These are phyloP conservation scores for Boeremia lycopersici DNA, from an alignment of 2,329 filamentous ascomycete genomes.

Conservation along the genomic window DNA sequence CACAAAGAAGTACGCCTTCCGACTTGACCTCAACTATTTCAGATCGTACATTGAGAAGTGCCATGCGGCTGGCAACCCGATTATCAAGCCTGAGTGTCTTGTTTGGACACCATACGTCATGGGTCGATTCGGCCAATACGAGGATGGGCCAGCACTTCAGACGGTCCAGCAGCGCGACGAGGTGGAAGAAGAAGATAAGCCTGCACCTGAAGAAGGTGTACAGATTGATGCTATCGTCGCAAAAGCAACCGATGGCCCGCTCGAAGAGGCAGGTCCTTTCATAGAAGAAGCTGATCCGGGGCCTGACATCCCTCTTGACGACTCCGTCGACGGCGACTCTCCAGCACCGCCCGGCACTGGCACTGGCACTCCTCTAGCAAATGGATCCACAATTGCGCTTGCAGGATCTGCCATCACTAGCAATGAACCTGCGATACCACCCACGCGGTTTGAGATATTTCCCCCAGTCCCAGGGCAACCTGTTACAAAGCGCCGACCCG, in stretches of 20 bases:
- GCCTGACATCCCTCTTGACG: conserved; percentile 33
- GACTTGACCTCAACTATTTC: conserved; percentile 85
- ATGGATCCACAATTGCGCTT: conserved; percentile 37
- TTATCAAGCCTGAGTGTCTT: conserved; percentile 77
- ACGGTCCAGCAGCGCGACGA: conserved; percentile 88
- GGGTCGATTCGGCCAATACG: conserved; percentile 84
- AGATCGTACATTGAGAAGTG: conserved; percentile 86
- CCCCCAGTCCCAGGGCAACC: conserved; percentile 66
- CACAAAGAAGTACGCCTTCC: conserved; percentile 86
- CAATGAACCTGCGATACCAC: conserved; percentile 61
- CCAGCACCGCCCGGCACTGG: conserved; percentile 31
- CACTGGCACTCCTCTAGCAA: conserved; percentile 38
- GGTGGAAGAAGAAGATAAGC: conserved; percentile 55
- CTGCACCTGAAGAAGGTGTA: conserved; percentile 52
- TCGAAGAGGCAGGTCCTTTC: conserved; percentile 22
- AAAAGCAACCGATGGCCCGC: conserved; percentile 31
- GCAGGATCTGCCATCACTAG: conserved; percentile 37
- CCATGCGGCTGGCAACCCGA: conserved; percentile 86
- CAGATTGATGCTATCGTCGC: conserved; percentile 42
- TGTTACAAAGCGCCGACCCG: conserved; percentile 42
- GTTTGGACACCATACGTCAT: conserved; percentile 98
- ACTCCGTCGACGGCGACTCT: conserved; percentile 39
- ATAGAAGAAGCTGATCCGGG: conserved; percentile 20
- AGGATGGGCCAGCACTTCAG: conserved; percentile 79
- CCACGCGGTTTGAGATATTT: conserved; percentile 77